Evolutionary conservation across 2,329 filamentous ascomycete genomes (phyloP).

Genomic region (Colletotrichum liriopes): DNA sequence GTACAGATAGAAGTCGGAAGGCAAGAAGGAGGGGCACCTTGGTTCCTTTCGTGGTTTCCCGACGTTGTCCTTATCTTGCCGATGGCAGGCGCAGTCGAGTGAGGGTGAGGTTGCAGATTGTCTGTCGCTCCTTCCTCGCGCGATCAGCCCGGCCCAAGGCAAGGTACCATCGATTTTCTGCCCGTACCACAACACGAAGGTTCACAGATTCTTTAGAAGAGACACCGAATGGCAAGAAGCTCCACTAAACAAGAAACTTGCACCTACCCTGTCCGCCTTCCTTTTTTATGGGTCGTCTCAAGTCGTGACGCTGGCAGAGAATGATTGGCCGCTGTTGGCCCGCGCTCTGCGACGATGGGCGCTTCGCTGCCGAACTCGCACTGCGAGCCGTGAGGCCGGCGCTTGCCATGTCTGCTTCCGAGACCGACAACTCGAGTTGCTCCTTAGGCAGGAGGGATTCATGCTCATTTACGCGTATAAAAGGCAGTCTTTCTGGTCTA

Average conservation of each 20-base stretch:
- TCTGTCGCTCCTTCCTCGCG: constrained; percentile 4
- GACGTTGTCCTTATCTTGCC: constrained; percentile 18
- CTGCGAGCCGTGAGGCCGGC: constrained; percentile 13
- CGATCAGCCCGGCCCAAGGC: background rate
- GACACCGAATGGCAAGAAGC: constrained; percentile 10
- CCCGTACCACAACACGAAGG: background rate
- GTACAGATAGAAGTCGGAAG: background rate
- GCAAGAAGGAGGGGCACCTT: constrained; percentile 1
- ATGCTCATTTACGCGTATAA: background rate
- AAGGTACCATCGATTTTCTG: constrained; percentile 24
- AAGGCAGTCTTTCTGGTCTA: background rate
- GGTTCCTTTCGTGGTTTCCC: background rate
- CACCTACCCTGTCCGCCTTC: constrained; percentile 37
- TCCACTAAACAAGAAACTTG: constrained; percentile 39
- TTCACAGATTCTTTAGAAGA: constrained; percentile 3
- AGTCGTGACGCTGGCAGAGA: constrained; percentile 36
- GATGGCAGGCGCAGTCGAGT: constrained; percentile 1
- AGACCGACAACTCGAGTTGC: background rate
- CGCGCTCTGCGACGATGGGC: constrained; percentile 33
- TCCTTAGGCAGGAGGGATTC: background rate
- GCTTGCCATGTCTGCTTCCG: constrained; percentile 10
- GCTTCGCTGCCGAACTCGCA: constrained; percentile 33
- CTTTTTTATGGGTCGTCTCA: constrained; percentile 32
- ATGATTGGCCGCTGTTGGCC: constrained; percentile 36
- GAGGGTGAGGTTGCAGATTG: background rate